Evolutionary conservation across 768 basidiomycete genomes (phyloP), one percentile per base, ranked within the genome.

Genomic region (Lentinula edodes): DNA sequence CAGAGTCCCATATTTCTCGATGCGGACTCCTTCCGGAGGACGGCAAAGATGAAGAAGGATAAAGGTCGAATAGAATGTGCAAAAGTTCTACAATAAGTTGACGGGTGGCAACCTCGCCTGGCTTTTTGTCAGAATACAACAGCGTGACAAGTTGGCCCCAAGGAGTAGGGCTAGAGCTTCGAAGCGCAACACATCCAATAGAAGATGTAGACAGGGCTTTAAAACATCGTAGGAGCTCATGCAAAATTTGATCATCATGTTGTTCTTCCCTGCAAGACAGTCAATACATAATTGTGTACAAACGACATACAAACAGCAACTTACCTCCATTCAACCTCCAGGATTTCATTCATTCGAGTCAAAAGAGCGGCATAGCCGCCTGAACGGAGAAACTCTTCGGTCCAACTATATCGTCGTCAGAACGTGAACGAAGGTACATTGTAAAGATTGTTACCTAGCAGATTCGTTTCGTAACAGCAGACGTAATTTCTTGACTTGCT

Each of bases 101-200:
- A 38, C 95, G 86, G 5, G 92, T 89, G 3, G 87, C 84, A 8
- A 98, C 80, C 42, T 99, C 97, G 48, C 97, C 97, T 0, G 97
- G 97, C 71, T 95, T 97, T 79, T 98, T 98, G 78, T 98, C 96
- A 3, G 95, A 96, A 73, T 93, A 98, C 2, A 98, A 79, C 15
- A 98, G 81, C 8, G 86, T 76, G 16, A 95, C 80, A 34, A 99
- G 80, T 64, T 95, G 90, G 4, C 81, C 79, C 71, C 93, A 98
- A 0, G 96, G 97, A 0, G 89, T 86, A 0, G 95, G 95, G 61
- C 90, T 90, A 35, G 88, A 89, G 67, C 86, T 88, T n/a, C 94
- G 88, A 10, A 99, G 83, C 5, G 97, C 94, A 57, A 87, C 86
- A 69, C 91, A 95, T 13, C 96, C 96, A 39, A 91, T 88, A 52